phyloP scores from a whole-genome alignment of 1,139 yeast species.

The Sporopachydermia cereana region DNA sequence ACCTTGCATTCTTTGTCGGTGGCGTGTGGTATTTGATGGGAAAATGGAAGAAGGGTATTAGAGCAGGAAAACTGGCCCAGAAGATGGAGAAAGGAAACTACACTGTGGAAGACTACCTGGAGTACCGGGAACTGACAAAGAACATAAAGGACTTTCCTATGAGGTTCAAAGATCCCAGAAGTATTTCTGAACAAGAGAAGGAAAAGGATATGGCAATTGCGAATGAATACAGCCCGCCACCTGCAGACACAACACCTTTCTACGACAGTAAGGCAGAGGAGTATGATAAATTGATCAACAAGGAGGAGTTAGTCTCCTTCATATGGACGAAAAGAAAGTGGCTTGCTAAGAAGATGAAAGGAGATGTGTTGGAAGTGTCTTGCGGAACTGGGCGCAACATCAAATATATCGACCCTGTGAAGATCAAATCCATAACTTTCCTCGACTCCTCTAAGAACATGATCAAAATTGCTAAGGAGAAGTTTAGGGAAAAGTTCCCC shows the following conservation, averaged over 20 bases:
- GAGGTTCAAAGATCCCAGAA: slow-evolving; percentile 20
- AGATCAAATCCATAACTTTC: slow-evolving; percentile 64
- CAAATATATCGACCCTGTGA: slow-evolving; percentile 51
- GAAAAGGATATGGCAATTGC: slow-evolving; percentile 29
- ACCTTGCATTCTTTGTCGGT: not conserved
- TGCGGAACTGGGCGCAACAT: slow-evolving; percentile 95
- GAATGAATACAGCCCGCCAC: no score
- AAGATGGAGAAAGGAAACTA: slow-evolving; percentile 45
- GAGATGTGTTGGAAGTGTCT: slow-evolving; percentile 88
- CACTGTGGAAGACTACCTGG: slow-evolving; percentile 42
- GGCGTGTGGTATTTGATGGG: not conserved
- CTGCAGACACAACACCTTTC: slow-evolving; percentile 75
- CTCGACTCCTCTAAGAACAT: slow-evolving; percentile 74
- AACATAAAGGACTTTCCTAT: slow-evolving; percentile 15
- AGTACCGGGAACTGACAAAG: slow-evolving; percentile 30
- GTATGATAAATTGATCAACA: slow-evolving; percentile 72
- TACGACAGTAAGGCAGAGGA: slow-evolving; percentile 70
- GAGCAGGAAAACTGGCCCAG: slow-evolving; percentile 19
- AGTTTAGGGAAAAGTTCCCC: slow-evolving; percentile 59
- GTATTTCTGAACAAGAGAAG: slow-evolving; percentile 17
- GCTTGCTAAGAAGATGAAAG: slow-evolving; percentile 67
- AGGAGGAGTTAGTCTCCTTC: slow-evolving; percentile 76
- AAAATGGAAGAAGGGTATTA: not conserved
- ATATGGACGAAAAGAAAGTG: slow-evolving; percentile 78
- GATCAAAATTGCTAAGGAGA: slow-evolving; percentile 73